Evolutionary conservation across 306 rosid species (phyloP), one percentile per base, ranked within the genome.

Genomic region (Quercus wislizeni): DNA sequence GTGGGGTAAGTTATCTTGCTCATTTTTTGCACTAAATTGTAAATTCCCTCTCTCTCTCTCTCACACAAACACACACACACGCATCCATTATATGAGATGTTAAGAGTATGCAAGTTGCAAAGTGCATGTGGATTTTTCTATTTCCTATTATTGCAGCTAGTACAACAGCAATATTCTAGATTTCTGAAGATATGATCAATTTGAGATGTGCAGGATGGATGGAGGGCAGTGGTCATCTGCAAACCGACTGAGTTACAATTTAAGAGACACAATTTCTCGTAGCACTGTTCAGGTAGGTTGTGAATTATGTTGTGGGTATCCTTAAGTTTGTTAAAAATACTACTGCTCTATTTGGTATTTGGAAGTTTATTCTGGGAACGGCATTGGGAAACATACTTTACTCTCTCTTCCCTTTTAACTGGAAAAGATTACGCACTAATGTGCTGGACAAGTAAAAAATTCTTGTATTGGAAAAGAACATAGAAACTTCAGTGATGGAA

Each of bases 251-350:
- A 79, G 27, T 69, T 94, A 94, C 88, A 92, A 94, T 84, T 54
- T 92, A 79, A 75, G 89, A 85, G 98, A 94, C 83, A 86, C 97
- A 6, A 63, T 94, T 72, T 86, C 96, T 85, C 97, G 95, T 52
- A 84, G 78, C 87, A 89, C 97, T 1, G 92, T 90, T 85, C 98
- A 92, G 94, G 98, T 93, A 82, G 55, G 9, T 4, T 2, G 3
- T 2, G 31, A 38, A 73, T 23, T 23, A 12, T 5, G 54, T 46
- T 55, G 19, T 49, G 75, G 55, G 21, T 4, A 51, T 12, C 56
- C 23, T 5, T 21, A 4, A 21, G 25, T 52, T 52, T 25, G 41
- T 28, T n/a, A 21, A 25, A 12, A 13, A 21, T 23, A 27, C 11
- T 12, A 46, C 6, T 49, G 35, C 20, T 38, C 4, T 43, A 5